phyloP scores from a whole-genome alignment of 2,329 filamentous ascomycete species.

The Ascosphaera acerosa region DNA sequence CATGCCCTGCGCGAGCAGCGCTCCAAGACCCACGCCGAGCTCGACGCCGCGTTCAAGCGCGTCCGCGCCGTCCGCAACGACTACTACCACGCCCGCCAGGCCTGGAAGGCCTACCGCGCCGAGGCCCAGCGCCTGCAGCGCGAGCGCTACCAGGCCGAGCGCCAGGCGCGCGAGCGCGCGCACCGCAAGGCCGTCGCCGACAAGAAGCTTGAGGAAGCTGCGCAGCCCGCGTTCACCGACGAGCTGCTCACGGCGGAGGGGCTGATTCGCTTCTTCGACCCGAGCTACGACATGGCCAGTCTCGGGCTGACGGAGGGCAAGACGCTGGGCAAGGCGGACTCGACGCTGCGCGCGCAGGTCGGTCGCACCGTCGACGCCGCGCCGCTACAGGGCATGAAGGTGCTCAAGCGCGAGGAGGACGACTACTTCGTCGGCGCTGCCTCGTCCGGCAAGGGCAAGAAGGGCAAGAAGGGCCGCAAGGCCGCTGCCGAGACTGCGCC shows the following conservation, averaged over 20 bases:
- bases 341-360: conserved; percentile 52
- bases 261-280: conserved; percentile 79
- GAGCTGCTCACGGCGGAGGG: conserved; percentile 77
- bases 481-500: conserved; percentile 18
- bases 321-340: conserved; percentile 24
- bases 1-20: conserved; percentile 66
- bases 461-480: conserved; percentile 43
- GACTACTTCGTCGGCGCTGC: conserved; percentile 52
- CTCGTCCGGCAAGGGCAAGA: conserved; percentile 57
- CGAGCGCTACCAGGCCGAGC: conserved; percentile 61
- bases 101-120: conserved; percentile 59
- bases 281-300: conserved; percentile 43
- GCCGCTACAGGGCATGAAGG: conserved; percentile 60
- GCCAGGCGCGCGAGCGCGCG: conserved; percentile 28
- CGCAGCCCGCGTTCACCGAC: conserved; percentile 64
- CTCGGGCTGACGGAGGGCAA: conserved; percentile 23
- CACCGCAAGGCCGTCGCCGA: conserved; percentile 27
- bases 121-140: conserved; percentile 51
- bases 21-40: conserved; percentile 55
- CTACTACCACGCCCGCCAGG: conserved; percentile 60
- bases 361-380: conserved; percentile 63
- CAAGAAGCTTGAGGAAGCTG: conserved; percentile 26
- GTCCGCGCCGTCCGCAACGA: conserved; percentile 76
- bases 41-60: conserved; percentile 61
- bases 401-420: conserved; percentile 74